A percentile compares a stretch with the other conserved stretches of the same genome.
Evolutionary conservation across 495 filamentous ascomycete species (phyloP).

Genomic region (Neurospora sp.): DNA sequence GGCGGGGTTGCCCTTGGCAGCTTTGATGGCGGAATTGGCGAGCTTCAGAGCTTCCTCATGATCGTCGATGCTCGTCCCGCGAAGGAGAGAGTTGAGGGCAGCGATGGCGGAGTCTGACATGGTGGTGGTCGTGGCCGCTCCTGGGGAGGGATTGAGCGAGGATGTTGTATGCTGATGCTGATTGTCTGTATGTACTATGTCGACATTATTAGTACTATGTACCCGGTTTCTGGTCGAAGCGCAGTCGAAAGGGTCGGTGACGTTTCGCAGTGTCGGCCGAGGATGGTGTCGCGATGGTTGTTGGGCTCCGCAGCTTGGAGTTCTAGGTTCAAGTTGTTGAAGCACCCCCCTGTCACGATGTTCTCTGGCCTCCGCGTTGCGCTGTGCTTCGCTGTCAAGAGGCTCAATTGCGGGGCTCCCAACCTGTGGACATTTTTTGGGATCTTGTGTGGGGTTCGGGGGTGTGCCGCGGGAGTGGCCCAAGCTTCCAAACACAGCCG

Average conservation of each 20-base stretch:
- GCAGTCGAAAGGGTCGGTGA: not conserved
- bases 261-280: not conserved
- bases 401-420: not conserved
- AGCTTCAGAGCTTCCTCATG: slow-evolving; percentile 37
- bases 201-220: not conserved
- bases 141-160: not conserved
- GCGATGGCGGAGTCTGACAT: slow-evolving; percentile 36
- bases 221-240: not conserved
- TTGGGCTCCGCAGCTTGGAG: not conserved
- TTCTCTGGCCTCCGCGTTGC: not conserved
- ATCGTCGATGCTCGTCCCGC: slow-evolving; percentile 35
- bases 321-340: not conserved
- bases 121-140: slow-evolving; percentile 6
- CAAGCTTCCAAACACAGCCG: not conserved
- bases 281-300: not conserved
- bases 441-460: not conserved
- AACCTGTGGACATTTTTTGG: not conserved
- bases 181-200: not conserved
- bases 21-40: slow-evolving; percentile 49
- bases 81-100: slow-evolving; percentile 40
- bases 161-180: not conserved
- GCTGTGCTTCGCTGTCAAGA: not conserved
- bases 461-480: not conserved
- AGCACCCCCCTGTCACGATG: not conserved
- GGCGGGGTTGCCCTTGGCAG: slow-evolving; percentile 56